Evolutionary conservation across 2,329 filamentous ascomycete genomes (phyloP), one percentile per base, ranked within the genome.

Genomic region (Colletotrichum filicis): DNA sequence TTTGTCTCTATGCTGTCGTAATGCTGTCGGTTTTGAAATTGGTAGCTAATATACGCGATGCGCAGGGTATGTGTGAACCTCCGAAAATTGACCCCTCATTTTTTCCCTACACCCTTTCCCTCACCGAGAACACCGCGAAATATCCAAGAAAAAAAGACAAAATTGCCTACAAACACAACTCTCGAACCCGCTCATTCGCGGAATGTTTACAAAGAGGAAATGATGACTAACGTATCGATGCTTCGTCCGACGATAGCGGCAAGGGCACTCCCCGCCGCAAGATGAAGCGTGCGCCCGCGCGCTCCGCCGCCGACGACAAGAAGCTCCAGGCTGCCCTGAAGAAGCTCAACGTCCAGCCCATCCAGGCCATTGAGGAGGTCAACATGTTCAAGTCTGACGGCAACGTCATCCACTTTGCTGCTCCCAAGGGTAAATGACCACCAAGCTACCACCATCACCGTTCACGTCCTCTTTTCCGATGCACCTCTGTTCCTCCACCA

Each of bases 301-400:
- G 92, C 85, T 94, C 94, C 78, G 95, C 93, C 84, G 95, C 94
- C 86, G 97, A 99, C 85, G 97, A 99, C 93, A 98, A 98, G 94
- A 99, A 99, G 92, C 94, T 99, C 77, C 97, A 99, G 89, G 92
- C 93, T 75, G 89, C 95, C 76, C 91, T 99, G 79, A 99, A 99
- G 94, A 99, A 99, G 93, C 92, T 99, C 86, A 98, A 98, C 88
- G 96, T 97, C 74, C 97, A 99, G 92, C 97, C 97, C 82, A 98
- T 99, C 87, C 95, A 97, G 90, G 95, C 94, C 78, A 99, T 99
- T 81, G 97, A 99, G 92, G 97, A 99, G 90, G 97, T 99, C 85
- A 99, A 99, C 93, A 99, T 99, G 97, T 99, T 99, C 93, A 99
- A 99, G 94, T 93, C 94, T 84, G 97, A 99, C 85, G 97, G 97